These are phyloP conservation scores for Melaleuca quinquenervia DNA, from an alignment of 345 rosid genomes.

Conservation along the genomic window DNA sequence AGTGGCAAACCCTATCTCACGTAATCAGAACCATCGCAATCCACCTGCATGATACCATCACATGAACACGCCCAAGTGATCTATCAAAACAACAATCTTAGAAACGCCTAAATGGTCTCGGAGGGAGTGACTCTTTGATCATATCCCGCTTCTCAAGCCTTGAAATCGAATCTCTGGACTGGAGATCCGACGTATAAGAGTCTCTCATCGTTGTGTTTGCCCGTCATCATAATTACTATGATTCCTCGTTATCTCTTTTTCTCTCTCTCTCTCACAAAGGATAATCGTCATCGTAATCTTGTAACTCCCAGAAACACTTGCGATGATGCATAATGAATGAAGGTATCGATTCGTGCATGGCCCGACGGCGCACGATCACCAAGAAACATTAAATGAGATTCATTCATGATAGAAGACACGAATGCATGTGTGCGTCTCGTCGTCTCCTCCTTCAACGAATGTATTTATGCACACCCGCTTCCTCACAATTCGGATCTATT, in stretches of 20 bases:
- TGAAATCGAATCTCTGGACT: not conserved
- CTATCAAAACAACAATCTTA: not conserved
- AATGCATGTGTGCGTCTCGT: not conserved
- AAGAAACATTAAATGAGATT: not conserved
- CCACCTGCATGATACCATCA: not conserved
- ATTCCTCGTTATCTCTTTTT: not conserved
- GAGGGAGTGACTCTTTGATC: no score
- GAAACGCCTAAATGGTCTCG: not conserved
- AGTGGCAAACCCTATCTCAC: not conserved
- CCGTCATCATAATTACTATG: not conserved
- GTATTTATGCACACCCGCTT: not conserved
- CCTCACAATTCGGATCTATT: not conserved
- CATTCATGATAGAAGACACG: not conserved
- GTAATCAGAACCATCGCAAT: not conserved
- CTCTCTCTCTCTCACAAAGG: not conserved
- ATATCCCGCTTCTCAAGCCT: no score
- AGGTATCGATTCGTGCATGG: not conserved
- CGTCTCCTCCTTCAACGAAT: not conserved
- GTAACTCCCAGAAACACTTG: not conserved
- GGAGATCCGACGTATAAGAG: not conserved
- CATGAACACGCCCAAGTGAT: not conserved
- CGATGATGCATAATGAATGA: not conserved
- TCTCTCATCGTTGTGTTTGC: not conserved
- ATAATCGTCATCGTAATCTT: not conserved
- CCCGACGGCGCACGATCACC: not conserved